These are phyloP conservation scores for Cetraspora pellucida DNA, from an alignment of 192 early-diverging fungal species.

Conservation along the genomic window DNA sequence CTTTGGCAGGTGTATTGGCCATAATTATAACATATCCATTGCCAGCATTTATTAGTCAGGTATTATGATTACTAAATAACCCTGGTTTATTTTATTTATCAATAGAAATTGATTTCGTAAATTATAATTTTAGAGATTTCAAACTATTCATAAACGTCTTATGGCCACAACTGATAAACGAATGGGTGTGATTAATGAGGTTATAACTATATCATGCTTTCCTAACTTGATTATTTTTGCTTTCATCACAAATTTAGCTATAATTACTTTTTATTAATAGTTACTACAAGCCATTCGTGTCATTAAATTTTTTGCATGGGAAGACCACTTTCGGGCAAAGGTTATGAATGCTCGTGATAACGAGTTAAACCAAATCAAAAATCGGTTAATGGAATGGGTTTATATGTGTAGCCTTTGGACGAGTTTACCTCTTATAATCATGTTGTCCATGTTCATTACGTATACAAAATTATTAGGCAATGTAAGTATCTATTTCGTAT, in stretches of 20 bases:
- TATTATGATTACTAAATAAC: no score
- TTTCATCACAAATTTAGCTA: background rate
- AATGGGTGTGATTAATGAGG: slow-evolving; percentile 80
- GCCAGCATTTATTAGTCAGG: slow-evolving; percentile 49
- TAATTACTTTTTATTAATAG: slow-evolving; percentile 9
- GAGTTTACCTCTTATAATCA: slow-evolving; percentile 62
- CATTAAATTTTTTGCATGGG: slow-evolving; percentile 93
- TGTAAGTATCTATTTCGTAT: slow-evolving; percentile 35
- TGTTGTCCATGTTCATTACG: slow-evolving; percentile 59
- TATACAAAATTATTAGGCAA: slow-evolving; percentile 65
- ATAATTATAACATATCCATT: slow-evolving; percentile 69
- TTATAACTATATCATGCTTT: slow-evolving; percentile 36
- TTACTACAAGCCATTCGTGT: slow-evolving; percentile 85
- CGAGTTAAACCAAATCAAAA: slow-evolving; percentile 62
- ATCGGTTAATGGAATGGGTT: slow-evolving; percentile 57
- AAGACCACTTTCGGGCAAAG: slow-evolving; percentile 69
- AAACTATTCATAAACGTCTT: slow-evolving; percentile 52
- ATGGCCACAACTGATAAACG: slow-evolving; percentile 76
- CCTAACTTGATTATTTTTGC: background rate
- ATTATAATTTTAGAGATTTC: slow-evolving; percentile 36
- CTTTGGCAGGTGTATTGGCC: slow-evolving; percentile 74
- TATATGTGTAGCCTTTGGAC: slow-evolving; percentile 60
- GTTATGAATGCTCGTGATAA: slow-evolving; percentile 65
- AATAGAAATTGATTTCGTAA: no score
- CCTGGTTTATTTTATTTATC: no score